Evolutionary conservation across 2,329 filamentous ascomycete species (phyloP).

Genomic region (Epichloe gansuensis): DNA sequence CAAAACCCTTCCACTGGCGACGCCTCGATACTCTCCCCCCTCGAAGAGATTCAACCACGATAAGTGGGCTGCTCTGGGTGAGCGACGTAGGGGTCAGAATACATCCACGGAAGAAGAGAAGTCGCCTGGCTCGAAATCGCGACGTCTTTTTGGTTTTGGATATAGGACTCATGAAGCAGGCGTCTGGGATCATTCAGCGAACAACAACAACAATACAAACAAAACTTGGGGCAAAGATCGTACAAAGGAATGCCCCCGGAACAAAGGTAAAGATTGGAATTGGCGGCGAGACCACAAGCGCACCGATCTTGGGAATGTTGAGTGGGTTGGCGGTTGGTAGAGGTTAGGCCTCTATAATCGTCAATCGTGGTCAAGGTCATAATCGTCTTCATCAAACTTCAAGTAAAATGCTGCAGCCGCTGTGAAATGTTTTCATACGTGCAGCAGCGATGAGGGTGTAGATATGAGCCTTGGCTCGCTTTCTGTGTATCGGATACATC

Average conservation of each 20-base stretch:
- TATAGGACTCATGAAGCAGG: conserved; percentile 35
- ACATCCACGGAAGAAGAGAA: conserved; percentile 37
- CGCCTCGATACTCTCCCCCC: conserved; percentile 53
- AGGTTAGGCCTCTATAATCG: conserved; percentile 31
- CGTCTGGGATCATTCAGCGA: conserved; percentile 33
- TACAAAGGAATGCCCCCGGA: conserved; percentile 41
- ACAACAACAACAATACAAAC: conserved; percentile 20
- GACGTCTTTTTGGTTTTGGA: conserved; percentile 36
- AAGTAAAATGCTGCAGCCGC: not conserved
- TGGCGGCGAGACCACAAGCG: conserved; percentile 47
- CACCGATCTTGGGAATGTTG: conserved; percentile 62
- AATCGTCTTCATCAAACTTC: conserved; percentile 3
- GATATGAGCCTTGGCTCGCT: conserved; percentile 39
- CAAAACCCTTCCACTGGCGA: conserved; percentile 22
- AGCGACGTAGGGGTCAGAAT: conserved; percentile 59
- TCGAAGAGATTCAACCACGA: conserved; percentile 53
- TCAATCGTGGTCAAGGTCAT: conserved; percentile 49
- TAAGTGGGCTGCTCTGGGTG: conserved; percentile 82
- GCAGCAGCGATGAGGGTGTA: conserved; percentile 15
- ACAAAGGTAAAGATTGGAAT: conserved; percentile 45
- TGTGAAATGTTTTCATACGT: conserved; percentile 7
- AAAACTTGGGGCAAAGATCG: conserved; percentile 29
- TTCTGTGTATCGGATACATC: conserved; percentile 49
- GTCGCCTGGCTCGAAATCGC: conserved; percentile 34
- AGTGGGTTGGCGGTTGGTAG: conserved; percentile 92